Conservation (phyloP, 495 filamentous ascomycete genomes). For the Glarea lozoyensis region DNA sequence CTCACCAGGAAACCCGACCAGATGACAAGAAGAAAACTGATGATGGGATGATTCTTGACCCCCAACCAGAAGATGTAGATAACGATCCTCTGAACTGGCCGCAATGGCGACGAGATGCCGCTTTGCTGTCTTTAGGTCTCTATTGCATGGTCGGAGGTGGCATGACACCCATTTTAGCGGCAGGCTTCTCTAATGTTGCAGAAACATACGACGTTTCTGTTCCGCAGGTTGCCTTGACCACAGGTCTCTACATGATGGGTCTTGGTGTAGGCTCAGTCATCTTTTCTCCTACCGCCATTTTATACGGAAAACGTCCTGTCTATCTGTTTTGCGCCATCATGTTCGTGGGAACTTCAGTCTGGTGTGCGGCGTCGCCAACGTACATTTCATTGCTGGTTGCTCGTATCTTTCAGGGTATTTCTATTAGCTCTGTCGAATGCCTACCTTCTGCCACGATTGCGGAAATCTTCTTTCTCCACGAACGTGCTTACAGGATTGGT, state of each 20-base stretch:
- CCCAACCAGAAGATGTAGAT: conserved; percentile 81
- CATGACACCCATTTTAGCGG: conserved; percentile 85
- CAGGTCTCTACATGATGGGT: conserved; percentile 93
- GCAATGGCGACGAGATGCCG: conserved; percentile 68
- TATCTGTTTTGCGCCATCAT: conserved; percentile 72
- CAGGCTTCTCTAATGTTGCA: conserved; percentile 81
- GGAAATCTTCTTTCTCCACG: conserved; percentile 95
- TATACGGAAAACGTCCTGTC: conserved; percentile 85
- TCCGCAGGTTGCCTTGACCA: conserved; percentile 75
- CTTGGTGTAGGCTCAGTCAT: conserved; percentile 78
- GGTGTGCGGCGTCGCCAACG: conserved; percentile 78
- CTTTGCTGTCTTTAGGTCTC: conserved; percentile 76
- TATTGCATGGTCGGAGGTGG: conserved; percentile 91
- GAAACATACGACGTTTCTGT: conserved; percentile 59
- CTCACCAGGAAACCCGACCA: conserved; percentile 19
- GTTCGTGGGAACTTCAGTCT: conserved; percentile 69
- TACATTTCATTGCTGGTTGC: conserved; percentile 75
- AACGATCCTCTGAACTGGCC: conserved; percentile 97
- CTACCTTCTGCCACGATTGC: conserved; percentile 91
- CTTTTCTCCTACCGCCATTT: conserved; percentile 82
- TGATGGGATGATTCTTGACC: conserved; percentile 84
- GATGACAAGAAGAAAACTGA: conserved; percentile 64
- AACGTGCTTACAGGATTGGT: conserved; percentile 89
- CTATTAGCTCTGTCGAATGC: conserved; percentile 88
- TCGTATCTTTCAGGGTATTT: conserved; percentile 77